These are phyloP conservation scores for Erythrophleum fordii DNA, from an alignment of 306 rosid genomes.

Conservation along the genomic window DNA sequence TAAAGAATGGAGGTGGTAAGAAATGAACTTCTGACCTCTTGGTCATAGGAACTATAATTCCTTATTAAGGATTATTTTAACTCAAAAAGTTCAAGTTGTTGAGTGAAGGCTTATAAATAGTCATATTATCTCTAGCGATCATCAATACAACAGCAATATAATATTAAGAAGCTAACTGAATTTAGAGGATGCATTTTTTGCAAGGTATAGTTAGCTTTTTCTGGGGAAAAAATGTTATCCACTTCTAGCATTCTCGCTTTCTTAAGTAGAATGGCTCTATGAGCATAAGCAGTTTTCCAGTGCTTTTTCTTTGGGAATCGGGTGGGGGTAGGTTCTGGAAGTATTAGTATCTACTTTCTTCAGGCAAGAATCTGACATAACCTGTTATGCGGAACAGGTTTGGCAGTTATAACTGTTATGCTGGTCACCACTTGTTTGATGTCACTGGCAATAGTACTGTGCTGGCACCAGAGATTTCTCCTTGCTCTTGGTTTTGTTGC, in stretches of 20 bases:
- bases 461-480: conserved; percentile 76
- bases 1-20: no score
- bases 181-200: background rate
- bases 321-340: background rate
- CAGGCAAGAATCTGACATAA: conserved; percentile 25
- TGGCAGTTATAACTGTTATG: conserved; percentile 96
- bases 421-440: conserved; percentile 95
- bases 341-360: background rate
- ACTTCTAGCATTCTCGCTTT: background rate
- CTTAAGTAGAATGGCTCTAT: conserved; percentile 1
- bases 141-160: background rate
- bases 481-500: conserved; percentile 69
- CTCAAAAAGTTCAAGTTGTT: background rate
- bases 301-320: background rate
- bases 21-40: background rate
- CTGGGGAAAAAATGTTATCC: background rate
- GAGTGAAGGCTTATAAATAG: background rate
- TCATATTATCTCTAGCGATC: background rate
- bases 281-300: background rate
- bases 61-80: background rate
- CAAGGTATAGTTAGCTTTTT: conserved; percentile 11
- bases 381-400: conserved; percentile 61
- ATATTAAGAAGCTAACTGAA: conserved; percentile 5
- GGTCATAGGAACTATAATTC: background rate
- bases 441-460: conserved; percentile 87